Conservation (phyloP, 2,329 filamentous ascomycete genomes). For the Talaromyces sp. region DNA sequence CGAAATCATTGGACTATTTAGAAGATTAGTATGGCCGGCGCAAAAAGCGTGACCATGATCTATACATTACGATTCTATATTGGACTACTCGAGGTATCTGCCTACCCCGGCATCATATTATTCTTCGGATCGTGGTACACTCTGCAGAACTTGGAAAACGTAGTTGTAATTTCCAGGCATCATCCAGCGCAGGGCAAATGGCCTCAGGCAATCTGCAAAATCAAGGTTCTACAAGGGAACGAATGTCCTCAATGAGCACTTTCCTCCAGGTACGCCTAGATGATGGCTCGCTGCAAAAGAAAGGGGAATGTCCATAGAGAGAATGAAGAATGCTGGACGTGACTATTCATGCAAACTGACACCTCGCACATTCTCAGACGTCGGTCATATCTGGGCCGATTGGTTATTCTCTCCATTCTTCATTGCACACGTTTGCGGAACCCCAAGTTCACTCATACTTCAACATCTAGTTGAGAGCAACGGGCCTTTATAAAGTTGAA, state of each 20-base stretch:
- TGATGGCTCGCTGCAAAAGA: not conserved
- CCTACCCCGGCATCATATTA: conserved; percentile 33
- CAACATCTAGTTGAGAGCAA: conserved; percentile 42
- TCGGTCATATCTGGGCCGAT: conserved; percentile 12
- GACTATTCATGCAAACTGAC: conserved; percentile 8
- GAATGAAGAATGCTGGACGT: conserved; percentile 13
- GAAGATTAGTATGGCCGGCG: conserved; percentile 29
- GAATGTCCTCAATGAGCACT: conserved; percentile 21
- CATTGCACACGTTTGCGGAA: conserved; percentile 32
- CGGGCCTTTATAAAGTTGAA: conserved; percentile 38
- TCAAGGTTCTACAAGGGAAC: conserved; percentile 29
- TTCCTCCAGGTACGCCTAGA: not conserved
- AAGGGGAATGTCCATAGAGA: not conserved
- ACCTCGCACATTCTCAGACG: conserved; percentile 6
- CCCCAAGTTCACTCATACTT: conserved; percentile 33
- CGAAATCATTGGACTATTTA: conserved; percentile 28
- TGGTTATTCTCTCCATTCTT: conserved; percentile 37
- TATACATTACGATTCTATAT: conserved; percentile 36
- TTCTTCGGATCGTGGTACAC: conserved; percentile 43
- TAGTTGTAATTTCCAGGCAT: conserved; percentile 31
- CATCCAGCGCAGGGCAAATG: conserved; percentile 32
- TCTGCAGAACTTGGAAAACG: conserved; percentile 36
- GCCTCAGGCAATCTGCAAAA: conserved; percentile 34
- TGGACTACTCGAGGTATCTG: conserved; percentile 30
- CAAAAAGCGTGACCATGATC: conserved; percentile 22